A percentile compares a stretch with the other conserved stretches of the same genome.
These are phyloP conservation scores for Excoecaria cochinchinensis DNA, from an alignment of 345 rosid species.

Conservation along the genomic window DNA sequence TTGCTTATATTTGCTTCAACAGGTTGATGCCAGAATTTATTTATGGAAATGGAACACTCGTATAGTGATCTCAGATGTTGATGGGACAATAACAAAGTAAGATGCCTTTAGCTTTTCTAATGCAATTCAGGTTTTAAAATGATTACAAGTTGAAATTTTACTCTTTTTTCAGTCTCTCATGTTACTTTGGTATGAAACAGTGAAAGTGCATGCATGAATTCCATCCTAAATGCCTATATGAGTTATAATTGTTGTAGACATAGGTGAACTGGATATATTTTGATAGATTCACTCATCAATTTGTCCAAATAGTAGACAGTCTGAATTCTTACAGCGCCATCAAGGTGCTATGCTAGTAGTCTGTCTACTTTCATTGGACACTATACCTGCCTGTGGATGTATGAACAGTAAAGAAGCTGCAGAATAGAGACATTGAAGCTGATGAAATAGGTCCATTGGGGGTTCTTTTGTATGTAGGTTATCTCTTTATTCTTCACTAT, in stretches of 20 bases:
- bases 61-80: slow-evolving; percentile 93
- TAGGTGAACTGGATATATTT: neutral
- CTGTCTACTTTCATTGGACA: neutral
- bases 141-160: neutral
- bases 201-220: neutral
- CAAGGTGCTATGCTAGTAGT: neutral
- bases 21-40: slow-evolving; percentile 94
- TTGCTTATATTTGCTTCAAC: slow-evolving; percentile 16
- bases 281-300: neutral
- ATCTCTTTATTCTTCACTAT: neutral
- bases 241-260: neutral
- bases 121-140: neutral
- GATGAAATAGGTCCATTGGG: neutral
- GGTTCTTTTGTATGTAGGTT: neutral
- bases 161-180: neutral
- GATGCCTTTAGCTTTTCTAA: slow-evolving; percentile 10
- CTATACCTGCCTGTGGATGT: neutral
- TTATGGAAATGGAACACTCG: slow-evolving; percentile 95
- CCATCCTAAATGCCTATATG: neutral
- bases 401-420: neutral
- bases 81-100: slow-evolving; percentile 96
- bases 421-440: neutral
- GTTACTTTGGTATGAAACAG: neutral
- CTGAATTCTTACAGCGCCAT: neutral
- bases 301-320: neutral